phyloP scores from a whole-genome alignment of 2,329 filamentous ascomycete genomes.

The Cucurbitaria berberidis region DNA sequence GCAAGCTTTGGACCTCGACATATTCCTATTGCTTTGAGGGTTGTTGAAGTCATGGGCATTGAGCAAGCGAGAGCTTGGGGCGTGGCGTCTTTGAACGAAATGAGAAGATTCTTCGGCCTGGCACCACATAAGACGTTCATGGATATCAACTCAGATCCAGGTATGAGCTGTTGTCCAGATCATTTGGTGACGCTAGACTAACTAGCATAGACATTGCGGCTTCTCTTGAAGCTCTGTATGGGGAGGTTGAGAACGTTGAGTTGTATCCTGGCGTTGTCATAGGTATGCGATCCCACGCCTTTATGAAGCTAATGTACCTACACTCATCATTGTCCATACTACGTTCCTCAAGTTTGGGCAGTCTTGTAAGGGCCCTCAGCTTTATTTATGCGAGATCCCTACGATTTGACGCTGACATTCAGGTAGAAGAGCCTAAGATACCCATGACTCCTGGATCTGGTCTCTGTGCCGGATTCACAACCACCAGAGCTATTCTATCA shows the following conservation, averaged over 20 bases:
- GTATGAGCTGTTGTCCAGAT: not conserved
- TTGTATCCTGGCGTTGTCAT: slow-evolving; percentile 75
- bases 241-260: slow-evolving; percentile 61
- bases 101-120: slow-evolving; percentile 76
- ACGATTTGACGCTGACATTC: not conserved
- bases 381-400: not conserved
- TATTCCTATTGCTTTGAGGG: slow-evolving; percentile 48
- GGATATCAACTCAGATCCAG: slow-evolving; percentile 67
- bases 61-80: slow-evolving; percentile 75
- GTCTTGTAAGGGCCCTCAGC: not conserved
- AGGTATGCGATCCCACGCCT: not conserved
- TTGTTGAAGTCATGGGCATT: slow-evolving; percentile 71
- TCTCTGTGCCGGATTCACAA: slow-evolving; percentile 75
- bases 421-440: slow-evolving; percentile 68
- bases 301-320: not conserved
- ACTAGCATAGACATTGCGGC: slow-evolving; percentile 54
- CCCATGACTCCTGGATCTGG: slow-evolving; percentile 70
- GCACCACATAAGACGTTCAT: slow-evolving; percentile 75
- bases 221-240: slow-evolving; percentile 53
- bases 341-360: not conserved
- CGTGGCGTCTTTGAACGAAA: slow-evolving; percentile 76
- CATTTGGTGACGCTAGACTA: not conserved
- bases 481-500: slow-evolving; percentile 73
- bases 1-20: slow-evolving; percentile 57
- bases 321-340: not conserved